Evolutionary conservation across 2,329 filamentous ascomycete species (phyloP), one percentile per base, ranked within the genome.

Genomic region (Beauveria brongniartii): DNA sequence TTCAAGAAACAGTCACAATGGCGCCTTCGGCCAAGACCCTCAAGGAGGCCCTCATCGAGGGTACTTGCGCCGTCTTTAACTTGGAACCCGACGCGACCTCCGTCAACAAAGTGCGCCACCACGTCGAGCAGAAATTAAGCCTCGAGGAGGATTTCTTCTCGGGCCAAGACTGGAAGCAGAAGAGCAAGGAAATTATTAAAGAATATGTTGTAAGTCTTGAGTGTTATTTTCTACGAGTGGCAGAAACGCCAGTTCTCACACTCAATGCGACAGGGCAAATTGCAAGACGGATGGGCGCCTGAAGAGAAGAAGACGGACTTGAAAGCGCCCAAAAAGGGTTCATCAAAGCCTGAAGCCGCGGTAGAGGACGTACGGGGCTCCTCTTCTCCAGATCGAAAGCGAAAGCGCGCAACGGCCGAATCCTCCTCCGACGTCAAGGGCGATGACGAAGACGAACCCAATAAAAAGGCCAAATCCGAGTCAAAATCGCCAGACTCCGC

Each of bases 111-210:
- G 78, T 85, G 59, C 82, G 85, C 60, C 78, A 80, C 62, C 74
- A 73, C 50, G 79, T 77, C 2, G 82, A 84, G 62, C 71, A 79
- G 34, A 71, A 79, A 48, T 71, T 82, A 1, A 71, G 69, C 1
- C 75, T 87, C 1, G 75, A 79, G 0, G 70, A 77, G 1, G 80
- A 77, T 0, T 84, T 85, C 63, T 79, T 87, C 55, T 72, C 73
- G 16, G 64, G 68, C 2, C 71, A 64, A 0, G 71, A 78, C 18
- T 87, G 85, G 85, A 86, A 87, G 69, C 69, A 73, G 5, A 79
- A 75, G 65, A 86, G 83, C 69, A 87, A 86, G 67, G 68, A 70
- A 1, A 66, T 86, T n/a, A 84, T 87, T 64, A 80, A 80, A 57
- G 72, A 73, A 20, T 73, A 77, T 53, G 78, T 81, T n/a, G 84